Conservation (phyloP, 2,329 filamentous ascomycete genomes). For the Cercospora berteroae region DNA sequence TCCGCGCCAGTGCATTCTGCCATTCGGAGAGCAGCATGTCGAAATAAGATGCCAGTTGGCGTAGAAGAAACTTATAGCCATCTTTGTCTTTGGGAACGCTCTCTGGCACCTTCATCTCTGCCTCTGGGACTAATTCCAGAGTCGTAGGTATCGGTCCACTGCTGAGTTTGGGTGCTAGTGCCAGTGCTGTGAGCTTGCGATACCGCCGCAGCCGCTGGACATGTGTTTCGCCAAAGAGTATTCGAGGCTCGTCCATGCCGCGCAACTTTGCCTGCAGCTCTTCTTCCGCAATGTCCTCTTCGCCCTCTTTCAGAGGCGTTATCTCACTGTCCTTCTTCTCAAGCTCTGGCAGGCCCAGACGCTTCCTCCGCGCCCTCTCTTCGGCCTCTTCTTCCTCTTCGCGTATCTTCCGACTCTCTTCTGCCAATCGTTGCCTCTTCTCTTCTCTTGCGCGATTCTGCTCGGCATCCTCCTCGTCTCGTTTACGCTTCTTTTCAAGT, state of each 20-base stretch:
- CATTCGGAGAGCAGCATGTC: conserved; percentile 92
- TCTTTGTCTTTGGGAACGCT: conserved; percentile 62
- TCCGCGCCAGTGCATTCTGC: conserved; percentile 68
- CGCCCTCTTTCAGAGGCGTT: conserved; percentile 33
- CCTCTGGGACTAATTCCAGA: conserved; percentile 73
- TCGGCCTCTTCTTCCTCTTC: conserved; percentile 73
- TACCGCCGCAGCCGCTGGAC: conserved; percentile 68
- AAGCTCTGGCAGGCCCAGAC: conserved; percentile 76
- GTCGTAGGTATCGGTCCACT: conserved; percentile 84
- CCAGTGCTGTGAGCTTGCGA: conserved; percentile 56
- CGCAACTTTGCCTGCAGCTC: conserved; percentile 68
- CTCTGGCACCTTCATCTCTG: conserved; percentile 79
- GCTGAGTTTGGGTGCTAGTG: conserved; percentile 49
- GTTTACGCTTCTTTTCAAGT: conserved; percentile 76
- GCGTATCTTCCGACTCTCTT: conserved; percentile 68
- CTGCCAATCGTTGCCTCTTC: conserved; percentile 76
- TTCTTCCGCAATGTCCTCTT: conserved; percentile 67
- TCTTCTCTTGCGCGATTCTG: conserved; percentile 71
- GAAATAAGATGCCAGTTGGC: conserved; percentile 92
- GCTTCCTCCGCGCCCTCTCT: conserved; percentile 69
- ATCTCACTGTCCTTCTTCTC: conserved; percentile 48
- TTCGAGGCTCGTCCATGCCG: conserved; percentile 67
- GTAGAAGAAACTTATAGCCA: conserved; percentile 69
- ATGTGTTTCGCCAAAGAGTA: conserved; percentile 80
- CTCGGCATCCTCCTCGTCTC: conserved; percentile 78